Conservation (phyloP, 208 protist genomes). For the Leishmania mexicana region DNA sequence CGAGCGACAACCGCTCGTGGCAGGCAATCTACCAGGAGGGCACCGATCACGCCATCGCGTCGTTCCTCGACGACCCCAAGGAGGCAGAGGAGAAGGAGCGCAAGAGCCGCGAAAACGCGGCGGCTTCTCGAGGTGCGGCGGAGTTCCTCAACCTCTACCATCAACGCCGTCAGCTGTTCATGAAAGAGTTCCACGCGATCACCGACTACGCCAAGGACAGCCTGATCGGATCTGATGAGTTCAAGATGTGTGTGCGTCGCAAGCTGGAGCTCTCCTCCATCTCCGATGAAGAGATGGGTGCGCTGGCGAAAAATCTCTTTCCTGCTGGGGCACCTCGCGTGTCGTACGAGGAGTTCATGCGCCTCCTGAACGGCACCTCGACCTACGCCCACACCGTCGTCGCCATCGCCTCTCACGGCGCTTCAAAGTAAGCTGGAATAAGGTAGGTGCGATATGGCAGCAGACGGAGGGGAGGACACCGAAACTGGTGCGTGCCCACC, state of each 20-base stretch:
- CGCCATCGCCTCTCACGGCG: conserved; percentile 61
- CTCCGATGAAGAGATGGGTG: conserved; percentile 68
- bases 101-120: conserved; percentile 34
- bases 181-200: conserved; percentile 90
- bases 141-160: conserved; percentile 80
- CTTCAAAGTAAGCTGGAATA: conserved; percentile 29
- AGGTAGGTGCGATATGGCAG: not conserved
- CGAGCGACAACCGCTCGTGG: conserved; percentile 73
- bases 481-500: not conserved
- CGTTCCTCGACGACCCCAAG: conserved; percentile 68
- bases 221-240: conserved; percentile 84
- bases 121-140: conserved; percentile 56
- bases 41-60: conserved; percentile 49
- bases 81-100: conserved; percentile 56
- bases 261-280: conserved; percentile 74
- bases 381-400: conserved; percentile 69
- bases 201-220: conserved; percentile 87
- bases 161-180: conserved; percentile 86
- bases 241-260: conserved; percentile 79
- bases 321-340: conserved; percentile 58
- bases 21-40: conserved; percentile 76
- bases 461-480: not conserved
- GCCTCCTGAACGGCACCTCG: conserved; percentile 89
- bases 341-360: conserved; percentile 81
- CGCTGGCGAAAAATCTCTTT: conserved; percentile 81